These are phyloP conservation scores for Verbena officinalis DNA, from an alignment of 257 asterid species.

Conservation along the genomic window DNA sequence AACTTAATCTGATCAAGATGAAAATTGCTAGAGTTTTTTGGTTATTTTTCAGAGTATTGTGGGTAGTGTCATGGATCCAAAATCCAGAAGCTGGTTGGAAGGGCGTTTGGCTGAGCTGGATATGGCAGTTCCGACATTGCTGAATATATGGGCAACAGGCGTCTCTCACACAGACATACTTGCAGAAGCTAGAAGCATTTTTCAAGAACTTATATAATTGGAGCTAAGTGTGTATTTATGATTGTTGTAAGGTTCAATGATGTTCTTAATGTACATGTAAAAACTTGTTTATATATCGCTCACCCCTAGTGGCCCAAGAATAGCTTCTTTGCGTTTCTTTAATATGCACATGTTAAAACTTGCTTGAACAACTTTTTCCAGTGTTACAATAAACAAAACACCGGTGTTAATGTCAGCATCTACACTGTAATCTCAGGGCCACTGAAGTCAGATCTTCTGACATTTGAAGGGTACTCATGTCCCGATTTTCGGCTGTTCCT, in stretches of 20 bases:
- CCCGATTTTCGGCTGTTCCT: no score
- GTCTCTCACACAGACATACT: conserved; percentile 54
- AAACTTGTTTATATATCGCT: no score
- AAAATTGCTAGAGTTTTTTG: not conserved
- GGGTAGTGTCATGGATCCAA: conserved; percentile 57
- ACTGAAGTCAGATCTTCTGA: no score
- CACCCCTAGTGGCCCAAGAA: no score
- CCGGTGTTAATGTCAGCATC: no score
- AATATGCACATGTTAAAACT: no score
- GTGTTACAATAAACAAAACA: no score
- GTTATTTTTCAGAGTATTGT: conserved; percentile 46
- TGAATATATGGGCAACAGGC: conserved; percentile 59
- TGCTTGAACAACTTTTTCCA: no score
- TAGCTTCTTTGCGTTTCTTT: no score
- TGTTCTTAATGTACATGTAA: not conserved
- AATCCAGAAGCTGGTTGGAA: conserved; percentile 34
- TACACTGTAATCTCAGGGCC: no score
- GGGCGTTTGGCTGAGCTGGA: conserved; percentile 42
- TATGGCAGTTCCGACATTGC: conserved; percentile 49
- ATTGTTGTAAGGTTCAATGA: not conserved
- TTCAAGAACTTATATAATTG: conserved; percentile 42
- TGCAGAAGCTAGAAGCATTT: conserved; percentile 54
- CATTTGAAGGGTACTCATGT: no score
- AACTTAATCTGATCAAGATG: not conserved
- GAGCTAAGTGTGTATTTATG: conserved; percentile 1